Evolutionary conservation across 345 rosid genomes (phyloP).

Genomic region (Euphorbia peplus): DNA sequence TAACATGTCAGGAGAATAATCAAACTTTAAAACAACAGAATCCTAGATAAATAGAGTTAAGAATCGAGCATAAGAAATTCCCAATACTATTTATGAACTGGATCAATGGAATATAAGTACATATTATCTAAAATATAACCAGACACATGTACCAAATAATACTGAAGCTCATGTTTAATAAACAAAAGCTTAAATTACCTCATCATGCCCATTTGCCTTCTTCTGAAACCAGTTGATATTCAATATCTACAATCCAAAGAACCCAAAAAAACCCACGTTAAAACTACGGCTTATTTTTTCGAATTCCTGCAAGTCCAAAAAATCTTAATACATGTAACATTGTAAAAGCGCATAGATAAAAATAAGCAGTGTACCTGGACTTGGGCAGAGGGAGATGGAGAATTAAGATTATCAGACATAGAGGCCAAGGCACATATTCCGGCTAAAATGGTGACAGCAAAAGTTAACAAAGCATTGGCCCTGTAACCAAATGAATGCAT

Average conservation of each 20-base stretch:
- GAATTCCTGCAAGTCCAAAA: constrained; percentile 11
- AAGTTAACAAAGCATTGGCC: constrained; percentile 82
- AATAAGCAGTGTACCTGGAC: constrained; percentile 55
- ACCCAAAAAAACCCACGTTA: not conserved
- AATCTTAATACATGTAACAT: not conserved
- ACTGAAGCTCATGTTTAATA: not conserved
- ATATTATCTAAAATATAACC: not conserved
- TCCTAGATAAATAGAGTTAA: not conserved
- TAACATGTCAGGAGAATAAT: not conserved
- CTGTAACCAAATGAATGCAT: constrained; percentile 95
- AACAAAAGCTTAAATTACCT: constrained; percentile 39
- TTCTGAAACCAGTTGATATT: constrained; percentile 84
- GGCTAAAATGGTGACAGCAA: constrained; percentile 72
- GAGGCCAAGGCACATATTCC: constrained; percentile 81
- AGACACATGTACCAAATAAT: not conserved
- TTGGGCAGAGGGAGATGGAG: constrained; percentile 70
- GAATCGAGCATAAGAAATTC: not conserved
- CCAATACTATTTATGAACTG: not conserved
- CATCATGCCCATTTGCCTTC: constrained; percentile 89
- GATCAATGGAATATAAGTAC: not conserved
- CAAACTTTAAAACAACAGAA: not conserved
- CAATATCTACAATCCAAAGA: constrained; percentile 52
- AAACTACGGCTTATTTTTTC: constrained; percentile 3
- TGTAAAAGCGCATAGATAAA: not conserved
- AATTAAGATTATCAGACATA: constrained; percentile 76